Percentiles rank a stretch among this genome's conserved stretches.
These are phyloP conservation scores for Vitis labrusca DNA, from an alignment of 164 flowering plant genomes.

Conservation along the genomic window DNA sequence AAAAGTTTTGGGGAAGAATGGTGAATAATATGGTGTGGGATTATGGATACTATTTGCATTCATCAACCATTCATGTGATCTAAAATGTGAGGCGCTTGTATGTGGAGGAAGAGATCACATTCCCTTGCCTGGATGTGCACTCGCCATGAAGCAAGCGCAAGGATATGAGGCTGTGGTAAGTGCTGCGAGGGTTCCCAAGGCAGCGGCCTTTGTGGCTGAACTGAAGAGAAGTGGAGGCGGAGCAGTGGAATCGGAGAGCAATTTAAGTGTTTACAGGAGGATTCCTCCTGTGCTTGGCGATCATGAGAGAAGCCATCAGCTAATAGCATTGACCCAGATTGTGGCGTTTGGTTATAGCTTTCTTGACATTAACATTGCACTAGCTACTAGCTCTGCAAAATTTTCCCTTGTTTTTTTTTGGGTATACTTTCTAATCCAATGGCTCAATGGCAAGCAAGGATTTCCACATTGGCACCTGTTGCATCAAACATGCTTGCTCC, in stretches of 20 bases:
- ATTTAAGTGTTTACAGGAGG: too few relatives aligned
- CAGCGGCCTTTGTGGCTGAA: conserved; percentile 25
- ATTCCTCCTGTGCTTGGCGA: too few relatives aligned
- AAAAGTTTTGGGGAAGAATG: conserved; percentile 64
- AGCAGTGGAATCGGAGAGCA: conserved; percentile 27
- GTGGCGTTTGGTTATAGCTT: too few relatives aligned
- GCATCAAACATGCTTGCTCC: too few relatives aligned
- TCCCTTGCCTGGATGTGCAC: conserved; percentile 72
- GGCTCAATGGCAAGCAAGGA: too few relatives aligned
- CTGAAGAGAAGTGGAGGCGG: conserved; percentile 33
- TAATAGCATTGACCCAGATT: too few relatives aligned
- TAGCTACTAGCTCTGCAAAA: too few relatives aligned
- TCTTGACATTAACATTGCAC: too few relatives aligned
- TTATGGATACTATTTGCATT: conserved; percentile 81
- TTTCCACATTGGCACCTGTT: too few relatives aligned
- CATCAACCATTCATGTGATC: conserved; percentile 83
- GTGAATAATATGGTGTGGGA: conserved; percentile 72
- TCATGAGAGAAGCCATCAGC: too few relatives aligned
- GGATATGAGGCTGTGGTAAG: conserved; percentile 66
- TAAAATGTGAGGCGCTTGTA: conserved; percentile 74
- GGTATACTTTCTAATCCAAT: too few relatives aligned
- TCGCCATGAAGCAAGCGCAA: conserved; percentile 44
- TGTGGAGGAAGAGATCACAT: conserved; percentile 85
- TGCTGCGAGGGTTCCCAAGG: conserved; percentile 67
- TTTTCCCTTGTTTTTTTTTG: too few relatives aligned